Evolutionary conservation across 148 eudicot species (phyloP).

Genomic region (Camellia granthamiana): DNA sequence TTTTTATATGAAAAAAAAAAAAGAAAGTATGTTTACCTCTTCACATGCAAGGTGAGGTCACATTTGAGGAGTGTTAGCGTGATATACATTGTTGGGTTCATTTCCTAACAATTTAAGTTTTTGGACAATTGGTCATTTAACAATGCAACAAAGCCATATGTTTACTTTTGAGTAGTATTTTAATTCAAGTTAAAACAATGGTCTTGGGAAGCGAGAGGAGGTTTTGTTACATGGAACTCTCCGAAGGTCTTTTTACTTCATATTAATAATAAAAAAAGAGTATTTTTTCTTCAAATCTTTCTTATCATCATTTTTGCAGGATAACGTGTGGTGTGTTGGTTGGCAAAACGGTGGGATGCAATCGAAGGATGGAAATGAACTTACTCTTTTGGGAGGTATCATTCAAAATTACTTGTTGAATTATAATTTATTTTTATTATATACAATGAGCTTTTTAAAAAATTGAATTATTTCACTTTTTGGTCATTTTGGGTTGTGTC

Average conservation of each 20-base stretch:
- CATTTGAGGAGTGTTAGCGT: too few species aligned
- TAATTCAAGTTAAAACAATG: too few species aligned
- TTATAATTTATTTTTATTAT: background rate
- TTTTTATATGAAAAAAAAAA: too few species aligned
- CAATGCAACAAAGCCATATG: too few species aligned
- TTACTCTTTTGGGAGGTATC: constrained; percentile 63
- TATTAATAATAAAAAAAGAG: background rate
- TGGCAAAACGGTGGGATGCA: constrained; percentile 46
- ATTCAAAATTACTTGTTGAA: background rate
- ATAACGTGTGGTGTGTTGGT: constrained; percentile 50
- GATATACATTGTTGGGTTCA: too few species aligned
- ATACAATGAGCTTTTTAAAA: background rate
- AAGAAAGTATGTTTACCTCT: too few species aligned
- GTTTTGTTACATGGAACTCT: background rate
- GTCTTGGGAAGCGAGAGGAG: too few species aligned
- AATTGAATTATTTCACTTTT: background rate
- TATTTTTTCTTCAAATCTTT: background rate
- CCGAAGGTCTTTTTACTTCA: background rate
- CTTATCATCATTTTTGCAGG: constrained; percentile 27
- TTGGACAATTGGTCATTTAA: too few species aligned
- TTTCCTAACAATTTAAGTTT: too few species aligned
- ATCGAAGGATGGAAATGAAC: constrained; percentile 39
- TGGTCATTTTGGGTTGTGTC: background rate
- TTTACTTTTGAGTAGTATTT: too few species aligned
- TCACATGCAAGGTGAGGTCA: too few species aligned